These are phyloP conservation scores for Brettanomyces sp. DNA, from an alignment of 805 yeast species.

Conservation along the genomic window DNA sequence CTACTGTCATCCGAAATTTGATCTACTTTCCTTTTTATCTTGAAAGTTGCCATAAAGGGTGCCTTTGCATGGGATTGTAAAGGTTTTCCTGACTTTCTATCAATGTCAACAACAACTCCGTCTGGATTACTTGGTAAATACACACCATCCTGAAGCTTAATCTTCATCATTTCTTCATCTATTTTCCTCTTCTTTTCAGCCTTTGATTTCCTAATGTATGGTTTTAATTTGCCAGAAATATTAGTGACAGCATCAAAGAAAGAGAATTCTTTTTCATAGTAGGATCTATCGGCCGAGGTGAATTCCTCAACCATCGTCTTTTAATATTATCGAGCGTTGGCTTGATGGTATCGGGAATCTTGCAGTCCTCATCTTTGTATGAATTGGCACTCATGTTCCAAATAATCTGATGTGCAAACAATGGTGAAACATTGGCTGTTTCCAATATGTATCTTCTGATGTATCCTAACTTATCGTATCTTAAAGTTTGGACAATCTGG, in stretches of 20 bases:
- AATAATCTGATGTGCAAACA: conserved; percentile 94
- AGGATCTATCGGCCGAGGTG: conserved; percentile 47
- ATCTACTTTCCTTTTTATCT: conserved; percentile 42
- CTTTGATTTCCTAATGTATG: conserved; percentile 86
- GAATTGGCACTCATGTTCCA: conserved; percentile 97
- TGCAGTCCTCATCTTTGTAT: conserved; percentile 81
- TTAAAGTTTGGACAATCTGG: conserved; percentile 86
- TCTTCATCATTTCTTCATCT: conserved; percentile 87
- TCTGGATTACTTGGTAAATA: conserved; percentile 95
- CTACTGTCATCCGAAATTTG: background rate
- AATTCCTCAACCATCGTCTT: conserved; percentile 53
- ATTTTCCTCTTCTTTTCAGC: conserved; percentile 94
- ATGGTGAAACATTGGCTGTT: conserved; percentile 80
- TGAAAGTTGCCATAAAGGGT: conserved; percentile 94
- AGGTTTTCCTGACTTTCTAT: conserved; percentile 86
- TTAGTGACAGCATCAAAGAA: conserved; percentile 88
- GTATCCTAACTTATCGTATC: conserved; percentile 77
- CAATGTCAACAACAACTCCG: conserved; percentile 87
- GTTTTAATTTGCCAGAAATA: conserved; percentile 91
- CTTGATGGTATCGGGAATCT: conserved; percentile 70
- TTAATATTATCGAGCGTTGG: conserved; percentile 74
- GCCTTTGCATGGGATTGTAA: conserved; percentile 98
- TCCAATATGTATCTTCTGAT: conserved; percentile 84
- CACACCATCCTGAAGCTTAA: conserved; percentile 69
- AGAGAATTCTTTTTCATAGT: conserved; percentile 74